Percentiles rank a stretch among this genome's conserved stretches.
Evolutionary conservation across 768 basidiomycete genomes (phyloP).

Genomic region (Termitomyces sp.): DNA sequence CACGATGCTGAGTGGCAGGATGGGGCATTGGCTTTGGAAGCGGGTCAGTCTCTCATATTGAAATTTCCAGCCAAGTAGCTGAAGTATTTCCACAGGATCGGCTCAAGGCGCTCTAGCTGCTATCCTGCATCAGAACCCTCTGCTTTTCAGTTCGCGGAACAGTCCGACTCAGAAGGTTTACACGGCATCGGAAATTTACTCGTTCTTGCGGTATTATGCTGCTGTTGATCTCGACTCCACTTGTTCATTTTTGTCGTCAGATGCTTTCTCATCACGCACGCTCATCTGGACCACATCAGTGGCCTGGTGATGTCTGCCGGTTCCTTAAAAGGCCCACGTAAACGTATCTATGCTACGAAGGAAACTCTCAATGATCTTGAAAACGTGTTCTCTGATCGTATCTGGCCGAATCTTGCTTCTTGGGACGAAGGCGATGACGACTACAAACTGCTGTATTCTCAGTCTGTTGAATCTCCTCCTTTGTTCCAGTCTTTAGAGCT

Average conservation of each 20-base stretch:
- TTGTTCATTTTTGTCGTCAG: conserved; percentile 30
- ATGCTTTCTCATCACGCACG: conserved; percentile 82
- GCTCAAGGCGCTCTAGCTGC: conserved; percentile 73
- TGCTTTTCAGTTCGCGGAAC: conserved; percentile 40
- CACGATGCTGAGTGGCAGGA: conserved; percentile 63
- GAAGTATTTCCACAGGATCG: conserved; percentile 50
- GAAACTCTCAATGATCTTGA: conserved; percentile 67
- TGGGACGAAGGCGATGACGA: conserved; percentile 61
- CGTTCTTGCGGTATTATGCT: conserved; percentile 40
- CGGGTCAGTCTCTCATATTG: conserved; percentile 46
- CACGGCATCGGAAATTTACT: conserved; percentile 49
- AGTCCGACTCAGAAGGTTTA: conserved; percentile 21
- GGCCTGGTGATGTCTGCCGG: conserved; percentile 84
- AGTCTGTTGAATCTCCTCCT: conserved; percentile 37
- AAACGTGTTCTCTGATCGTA: conserved; percentile 65
- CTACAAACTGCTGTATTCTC: conserved; percentile 56
- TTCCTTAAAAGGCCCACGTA: conserved; percentile 55
- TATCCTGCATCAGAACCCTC: conserved; percentile 52
- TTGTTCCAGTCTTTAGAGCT: conserved; percentile 4
- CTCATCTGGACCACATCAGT: conserved; percentile 87
- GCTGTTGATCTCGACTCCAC: neutral
- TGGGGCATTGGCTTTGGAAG: conserved; percentile 82
- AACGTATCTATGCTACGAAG: conserved; percentile 57
- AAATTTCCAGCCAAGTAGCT: neutral
- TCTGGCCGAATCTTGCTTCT: conserved; percentile 85